Conservation (phyloP, 306 rosid genomes). For the Trifolium pratense region DNA sequence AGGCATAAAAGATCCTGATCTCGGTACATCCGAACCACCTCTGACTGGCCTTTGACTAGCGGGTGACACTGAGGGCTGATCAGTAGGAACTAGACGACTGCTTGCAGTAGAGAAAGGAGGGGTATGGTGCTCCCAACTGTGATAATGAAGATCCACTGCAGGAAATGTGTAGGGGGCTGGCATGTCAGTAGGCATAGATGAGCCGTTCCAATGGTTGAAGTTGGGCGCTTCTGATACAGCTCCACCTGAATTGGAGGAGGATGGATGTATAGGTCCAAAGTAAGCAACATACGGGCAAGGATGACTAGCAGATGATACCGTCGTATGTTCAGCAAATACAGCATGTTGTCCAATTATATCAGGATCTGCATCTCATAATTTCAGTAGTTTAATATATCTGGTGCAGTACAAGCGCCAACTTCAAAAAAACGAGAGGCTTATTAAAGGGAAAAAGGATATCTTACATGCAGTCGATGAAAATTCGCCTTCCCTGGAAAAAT, state of each 20-base stretch:
- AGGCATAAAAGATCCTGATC: conserved; percentile 80
- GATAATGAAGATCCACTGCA: conserved; percentile 88
- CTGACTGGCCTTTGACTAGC: conserved; percentile 77
- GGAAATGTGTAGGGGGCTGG: conserved; percentile 84
- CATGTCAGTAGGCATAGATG: conserved; percentile 79
- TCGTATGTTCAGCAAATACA: conserved; percentile 81
- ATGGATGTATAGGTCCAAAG: conserved; percentile 88
- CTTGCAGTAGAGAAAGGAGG: conserved; percentile 75
- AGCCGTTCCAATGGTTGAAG: conserved; percentile 78
- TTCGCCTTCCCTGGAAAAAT: conserved; percentile 86
- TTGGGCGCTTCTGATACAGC: conserved; percentile 74
- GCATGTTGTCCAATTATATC: conserved; percentile 92
- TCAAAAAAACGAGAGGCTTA: conserved; percentile 20
- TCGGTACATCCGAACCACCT: conserved; percentile 67
- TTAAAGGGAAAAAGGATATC: conserved; percentile 39
- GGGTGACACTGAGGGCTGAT: conserved; percentile 70
- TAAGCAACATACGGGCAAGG: conserved; percentile 95
- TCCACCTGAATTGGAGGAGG: conserved; percentile 86
- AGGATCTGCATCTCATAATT: conserved; percentile 76
- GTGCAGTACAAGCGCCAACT: conserved; percentile 32
- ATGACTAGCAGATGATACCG: conserved; percentile 82
- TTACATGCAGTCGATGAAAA: conserved; percentile 85
- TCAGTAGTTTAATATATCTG: conserved; percentile 46
- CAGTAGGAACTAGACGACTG: conserved; percentile 65
- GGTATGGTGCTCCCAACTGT: conserved; percentile 87